Base-by-base conservation (phyloP, 2,329 filamentous ascomycete genomes). In the Oidium heveae region DNA sequence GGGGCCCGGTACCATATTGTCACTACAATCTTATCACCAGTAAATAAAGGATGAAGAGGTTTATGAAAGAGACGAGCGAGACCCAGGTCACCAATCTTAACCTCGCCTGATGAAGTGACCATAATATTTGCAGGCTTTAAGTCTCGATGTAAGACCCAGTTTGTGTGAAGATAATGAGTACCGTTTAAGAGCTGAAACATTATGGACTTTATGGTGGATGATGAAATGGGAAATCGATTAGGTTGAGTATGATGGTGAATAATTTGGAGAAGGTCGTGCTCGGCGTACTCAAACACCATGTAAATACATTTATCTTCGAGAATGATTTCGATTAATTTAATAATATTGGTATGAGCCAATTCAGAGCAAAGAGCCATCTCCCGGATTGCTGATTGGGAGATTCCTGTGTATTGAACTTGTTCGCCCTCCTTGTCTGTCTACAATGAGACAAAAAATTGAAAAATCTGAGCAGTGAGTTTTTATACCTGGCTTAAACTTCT, bases 1-100 rank as follows among this genome's bases (percentile, higher is more conserved):
- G 91, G 91, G 0, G 91, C 91, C 22, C 91, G 85, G 64, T 98
- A 98, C 91, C 91, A 98, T 58, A 98, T 98, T 0, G 91, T 98
- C 15, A 98, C 91, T 54, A 98, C 91, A 2, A 98, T 91, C 66
- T 98, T 98, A 62, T 98, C 91, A 54, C 91, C 91, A 18, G 79
- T 84, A 67, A 91, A 98, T 1, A 98, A 75, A 0, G 85, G 86
- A 63, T 94, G 86, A 0, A 96, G 71, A 0, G 91, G 91, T 65
- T 96, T 95, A 69, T 91, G 83, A 68, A 96, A 96, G 1, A 95
- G 74, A 18, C 91, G 80, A 8, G 91, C 91, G 1, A 98, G 75
- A 2, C 91, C 91, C 43, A 98, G 71, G 67, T 98, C 91, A 43
- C 91, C 91, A 59, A 98, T 94, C 65, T 91, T 91, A 61, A 98